Evolutionary conservation across 129 eudicot genomes (phyloP).

Genomic region (Dittrichia graveolens): DNA sequence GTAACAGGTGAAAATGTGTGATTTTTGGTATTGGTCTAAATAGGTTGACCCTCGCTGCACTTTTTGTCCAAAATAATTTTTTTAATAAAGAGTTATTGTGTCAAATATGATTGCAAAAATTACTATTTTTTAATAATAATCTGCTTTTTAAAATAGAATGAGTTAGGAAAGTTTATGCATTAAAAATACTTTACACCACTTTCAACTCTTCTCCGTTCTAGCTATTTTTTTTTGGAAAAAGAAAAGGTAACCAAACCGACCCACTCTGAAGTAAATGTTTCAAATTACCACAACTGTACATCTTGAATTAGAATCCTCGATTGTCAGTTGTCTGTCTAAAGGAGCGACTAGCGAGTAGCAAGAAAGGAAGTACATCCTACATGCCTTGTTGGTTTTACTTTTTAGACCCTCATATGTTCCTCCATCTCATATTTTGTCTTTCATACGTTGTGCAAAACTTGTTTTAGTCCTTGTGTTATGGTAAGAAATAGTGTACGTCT

Average conservation of each 20-base stretch:
- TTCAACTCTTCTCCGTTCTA: not conserved
- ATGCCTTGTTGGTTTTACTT: not conserved
- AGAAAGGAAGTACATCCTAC: not conserved
- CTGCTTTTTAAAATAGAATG: not conserved
- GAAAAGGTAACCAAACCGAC: not conserved
- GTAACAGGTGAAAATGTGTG: not conserved
- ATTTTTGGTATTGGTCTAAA: not conserved
- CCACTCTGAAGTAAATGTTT: not conserved
- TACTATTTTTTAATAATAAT: not conserved
- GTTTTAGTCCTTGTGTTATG: not conserved
- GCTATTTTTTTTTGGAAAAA: not conserved
- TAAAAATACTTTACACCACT: not conserved
- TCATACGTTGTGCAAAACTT: not conserved
- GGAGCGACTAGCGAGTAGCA: not conserved
- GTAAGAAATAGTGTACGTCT: not conserved
- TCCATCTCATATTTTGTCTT: not conserved
- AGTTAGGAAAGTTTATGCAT: not conserved
- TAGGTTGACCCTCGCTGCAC: not conserved
- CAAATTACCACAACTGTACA: not conserved
- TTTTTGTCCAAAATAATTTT: not conserved
- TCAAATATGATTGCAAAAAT: not conserved
- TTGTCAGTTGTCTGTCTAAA: not conserved
- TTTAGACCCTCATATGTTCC: not conserved
- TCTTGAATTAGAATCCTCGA: not conserved
- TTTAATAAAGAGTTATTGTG: not conserved